Conservation (phyloP, 768 basidiomycete species). For the Thelephora ganbajun region DNA sequence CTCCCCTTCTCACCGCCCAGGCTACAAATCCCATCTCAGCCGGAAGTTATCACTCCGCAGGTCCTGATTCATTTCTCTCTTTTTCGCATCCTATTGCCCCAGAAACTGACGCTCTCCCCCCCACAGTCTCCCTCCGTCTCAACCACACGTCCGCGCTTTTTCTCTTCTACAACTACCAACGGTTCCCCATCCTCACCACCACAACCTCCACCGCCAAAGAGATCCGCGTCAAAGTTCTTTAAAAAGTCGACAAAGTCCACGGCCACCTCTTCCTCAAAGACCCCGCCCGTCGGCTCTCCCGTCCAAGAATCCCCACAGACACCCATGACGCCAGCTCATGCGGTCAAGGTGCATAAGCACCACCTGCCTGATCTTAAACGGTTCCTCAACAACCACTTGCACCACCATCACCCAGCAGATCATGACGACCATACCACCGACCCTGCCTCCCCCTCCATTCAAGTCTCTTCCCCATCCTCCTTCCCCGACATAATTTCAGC, state of each 20-base stretch:
- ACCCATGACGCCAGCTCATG: background rate
- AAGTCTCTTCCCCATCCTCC: conserved; percentile 9
- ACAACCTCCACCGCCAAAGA: background rate
- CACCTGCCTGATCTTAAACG: conserved; percentile 89
- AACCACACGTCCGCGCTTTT: background rate
- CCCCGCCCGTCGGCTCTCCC: background rate
- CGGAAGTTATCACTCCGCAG: background rate
- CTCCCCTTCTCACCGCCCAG: background rate
- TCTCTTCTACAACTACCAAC: background rate
- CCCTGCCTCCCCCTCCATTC: conserved; percentile 9
- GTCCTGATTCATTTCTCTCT: background rate
- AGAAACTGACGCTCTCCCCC: background rate
- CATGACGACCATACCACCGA: conserved; percentile 13
- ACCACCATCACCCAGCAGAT: conserved; percentile 29
- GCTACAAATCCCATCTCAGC: background rate
- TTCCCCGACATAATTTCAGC: too few species aligned
- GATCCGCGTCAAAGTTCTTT: too few species aligned
- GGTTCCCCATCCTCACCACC: background rate
- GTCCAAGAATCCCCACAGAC: background rate
- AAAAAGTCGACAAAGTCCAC: background rate
- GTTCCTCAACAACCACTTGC: conserved; percentile 87
- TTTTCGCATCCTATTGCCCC: background rate
- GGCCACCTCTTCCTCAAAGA: background rate
- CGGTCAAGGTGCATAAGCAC: conserved; percentile 18
- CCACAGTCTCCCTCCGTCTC: background rate